Conservation (phyloP, 1,284 basidiomycete species). For the Salmacisia buchloeana region DNA sequence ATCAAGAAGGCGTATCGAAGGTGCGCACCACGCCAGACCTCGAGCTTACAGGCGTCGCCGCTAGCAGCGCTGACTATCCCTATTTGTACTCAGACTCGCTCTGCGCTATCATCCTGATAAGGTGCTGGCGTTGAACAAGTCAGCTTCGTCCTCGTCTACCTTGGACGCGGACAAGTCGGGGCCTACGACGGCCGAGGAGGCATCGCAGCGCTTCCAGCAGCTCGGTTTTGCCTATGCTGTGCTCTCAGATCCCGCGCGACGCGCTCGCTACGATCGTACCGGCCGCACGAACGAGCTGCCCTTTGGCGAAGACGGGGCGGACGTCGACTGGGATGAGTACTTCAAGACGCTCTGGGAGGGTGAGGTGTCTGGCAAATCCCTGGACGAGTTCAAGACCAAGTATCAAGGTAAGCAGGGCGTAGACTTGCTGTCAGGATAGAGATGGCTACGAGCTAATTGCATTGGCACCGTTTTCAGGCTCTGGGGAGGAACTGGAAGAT, state of each 20-base stretch:
- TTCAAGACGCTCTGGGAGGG: slow-evolving; percentile 48
- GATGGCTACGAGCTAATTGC: neutral
- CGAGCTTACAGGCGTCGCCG: neutral
- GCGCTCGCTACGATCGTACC: slow-evolving; percentile 43
- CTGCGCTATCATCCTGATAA: slow-evolving; percentile 49
- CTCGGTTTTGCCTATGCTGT: slow-evolving; percentile 49
- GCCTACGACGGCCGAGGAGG: slow-evolving; percentile 20
- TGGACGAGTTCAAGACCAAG: slow-evolving; percentile 41
- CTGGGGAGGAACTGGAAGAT: slow-evolving; percentile 42
- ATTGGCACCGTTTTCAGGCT: slow-evolving; percentile 14
- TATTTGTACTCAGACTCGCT: slow-evolving; percentile 28
- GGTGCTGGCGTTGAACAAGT: slow-evolving; percentile 20
- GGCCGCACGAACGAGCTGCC: slow-evolving; percentile 42
- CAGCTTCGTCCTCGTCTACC: slow-evolving; percentile 10
- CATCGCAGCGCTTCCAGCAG: slow-evolving; percentile 40
- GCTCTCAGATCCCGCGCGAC: slow-evolving; percentile 36
- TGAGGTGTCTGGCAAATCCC: slow-evolving; percentile 37
- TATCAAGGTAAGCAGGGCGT: slow-evolving; percentile 29
- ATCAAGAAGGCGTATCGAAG: slow-evolving; percentile 46
- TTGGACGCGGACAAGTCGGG: neutral
- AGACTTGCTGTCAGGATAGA: neutral
- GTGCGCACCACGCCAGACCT: slow-evolving; percentile 18
- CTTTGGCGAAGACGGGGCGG: slow-evolving; percentile 35
- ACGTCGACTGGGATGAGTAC: slow-evolving; percentile 51
- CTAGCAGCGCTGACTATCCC: neutral